Evolutionary conservation across 1,139 yeast species (phyloP).

Genomic region (Pichia sp.): DNA sequence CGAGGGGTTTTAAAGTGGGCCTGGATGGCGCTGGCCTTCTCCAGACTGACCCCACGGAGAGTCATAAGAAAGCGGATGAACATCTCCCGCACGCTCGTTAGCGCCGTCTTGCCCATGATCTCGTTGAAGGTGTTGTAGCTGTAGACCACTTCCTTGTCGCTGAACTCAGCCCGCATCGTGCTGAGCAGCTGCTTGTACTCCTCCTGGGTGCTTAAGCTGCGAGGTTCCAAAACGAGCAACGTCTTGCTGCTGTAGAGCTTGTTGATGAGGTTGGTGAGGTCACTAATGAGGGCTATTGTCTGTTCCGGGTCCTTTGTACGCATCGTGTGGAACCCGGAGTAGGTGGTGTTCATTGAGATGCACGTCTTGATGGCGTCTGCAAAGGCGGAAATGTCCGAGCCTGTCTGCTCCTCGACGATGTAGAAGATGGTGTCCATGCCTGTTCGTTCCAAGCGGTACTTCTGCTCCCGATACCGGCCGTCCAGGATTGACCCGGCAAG

Average conservation of each 20-base stretch:
- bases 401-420: constrained; percentile 71
- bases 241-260: constrained; percentile 35
- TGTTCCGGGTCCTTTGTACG: constrained; percentile 71
- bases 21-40: constrained; percentile 79
- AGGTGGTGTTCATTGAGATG: constrained; percentile 65
- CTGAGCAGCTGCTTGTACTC: constrained; percentile 44
- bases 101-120: constrained; percentile 64
- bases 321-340: constrained; percentile 62
- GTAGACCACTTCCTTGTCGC: constrained; percentile 48
- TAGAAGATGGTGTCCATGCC: constrained; percentile 68
- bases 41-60: constrained; percentile 74
- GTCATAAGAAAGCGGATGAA: constrained; percentile 75
- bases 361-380: constrained; percentile 71
- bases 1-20: constrained; percentile 60
- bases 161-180: constrained; percentile 44
- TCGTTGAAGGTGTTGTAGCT: constrained; percentile 61
- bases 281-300: constrained; percentile 60
- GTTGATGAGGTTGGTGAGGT: constrained; percentile 50
- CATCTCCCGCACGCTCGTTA: constrained; percentile 71
- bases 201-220: constrained; percentile 45
- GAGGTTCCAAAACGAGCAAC: constrained; percentile 48
- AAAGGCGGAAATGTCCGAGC: constrained; percentile 44
- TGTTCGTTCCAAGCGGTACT: constrained; percentile 63
- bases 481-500: constrained; percentile 77
- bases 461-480: constrained; percentile 86